These are phyloP conservation scores for Colletotrichum sidae DNA, from an alignment of 2,329 filamentous ascomycete species.

Conservation along the genomic window DNA sequence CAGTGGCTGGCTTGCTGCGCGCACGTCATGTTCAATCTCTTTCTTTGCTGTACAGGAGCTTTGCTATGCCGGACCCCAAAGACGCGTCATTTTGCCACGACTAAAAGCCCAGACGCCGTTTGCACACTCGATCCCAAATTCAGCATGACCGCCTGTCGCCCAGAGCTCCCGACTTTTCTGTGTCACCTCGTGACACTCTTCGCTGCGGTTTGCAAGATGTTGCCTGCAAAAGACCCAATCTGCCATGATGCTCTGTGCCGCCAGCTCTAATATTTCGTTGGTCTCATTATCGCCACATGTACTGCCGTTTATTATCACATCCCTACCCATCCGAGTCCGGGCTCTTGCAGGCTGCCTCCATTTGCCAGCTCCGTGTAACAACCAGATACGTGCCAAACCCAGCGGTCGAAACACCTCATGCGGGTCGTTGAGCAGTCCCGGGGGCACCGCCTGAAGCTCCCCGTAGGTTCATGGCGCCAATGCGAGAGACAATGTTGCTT, in stretches of 20 bases:
- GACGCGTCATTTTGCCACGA: conserved; percentile 28
- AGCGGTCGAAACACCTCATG: neutral
- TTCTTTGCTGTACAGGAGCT: conserved; percentile 2
- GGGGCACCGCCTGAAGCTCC: conserved; percentile 31
- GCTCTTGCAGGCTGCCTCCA: neutral
- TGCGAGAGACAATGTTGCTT: conserved; percentile 87
- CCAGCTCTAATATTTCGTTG: neutral
- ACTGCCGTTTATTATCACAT: neutral
- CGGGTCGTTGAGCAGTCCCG: conserved; percentile 22
- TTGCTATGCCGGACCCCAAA: conserved; percentile 17
- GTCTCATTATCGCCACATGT: conserved; percentile 15
- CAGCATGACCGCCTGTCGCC: conserved; percentile 8
- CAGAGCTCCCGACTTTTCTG: neutral
- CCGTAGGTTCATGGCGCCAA: conserved; percentile 82
- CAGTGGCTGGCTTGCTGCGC: too few relatives aligned
- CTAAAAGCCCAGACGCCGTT: conserved; percentile 19
- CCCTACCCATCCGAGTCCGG: too few relatives aligned
- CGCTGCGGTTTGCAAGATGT: neutral
- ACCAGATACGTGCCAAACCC: neutral
- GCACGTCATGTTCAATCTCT: neutral
- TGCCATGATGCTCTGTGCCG: neutral
- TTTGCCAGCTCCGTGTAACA: neutral
- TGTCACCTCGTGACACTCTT: neutral
- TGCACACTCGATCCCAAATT: conserved; percentile 14
- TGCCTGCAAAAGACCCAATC: neutral